Evolutionary conservation across 2,329 filamentous ascomycete species (phyloP).

Genomic region (Bipolaris zeicola): DNA sequence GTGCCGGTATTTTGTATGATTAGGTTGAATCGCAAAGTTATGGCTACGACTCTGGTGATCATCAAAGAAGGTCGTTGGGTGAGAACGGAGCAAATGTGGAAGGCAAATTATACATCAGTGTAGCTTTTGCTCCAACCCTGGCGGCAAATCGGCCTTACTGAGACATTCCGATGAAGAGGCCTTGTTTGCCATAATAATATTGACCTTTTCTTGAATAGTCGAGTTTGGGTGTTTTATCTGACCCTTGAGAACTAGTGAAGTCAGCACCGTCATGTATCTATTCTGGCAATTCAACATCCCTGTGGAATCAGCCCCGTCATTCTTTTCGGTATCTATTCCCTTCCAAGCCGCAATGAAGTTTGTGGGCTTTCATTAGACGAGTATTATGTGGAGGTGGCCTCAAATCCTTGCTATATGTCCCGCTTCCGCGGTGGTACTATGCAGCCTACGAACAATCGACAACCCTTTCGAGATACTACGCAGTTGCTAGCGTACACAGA

Average conservation of each 20-base stretch:
- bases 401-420: constrained; percentile 14
- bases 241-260: not conserved
- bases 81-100: constrained; percentile 1
- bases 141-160: not conserved
- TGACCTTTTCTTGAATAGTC: not conserved
- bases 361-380: not conserved
- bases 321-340: not conserved
- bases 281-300: not conserved
- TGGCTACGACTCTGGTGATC: not conserved
- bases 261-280: not conserved
- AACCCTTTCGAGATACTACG: not conserved
- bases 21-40: constrained; percentile 7
- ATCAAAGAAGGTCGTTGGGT: not conserved
- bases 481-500: not conserved
- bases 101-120: not conserved
- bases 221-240: not conserved
- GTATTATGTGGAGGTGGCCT: constrained; percentile 1
- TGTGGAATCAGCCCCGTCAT: not conserved
- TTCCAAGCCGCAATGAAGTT: not conserved
- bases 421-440: constrained; percentile 26
- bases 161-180: not conserved
- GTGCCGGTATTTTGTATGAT: constrained; percentile 6
- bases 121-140: not conserved
- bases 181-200: not conserved
- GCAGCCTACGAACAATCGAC: constrained; percentile 18